Conservation (phyloP, 345 rosid genomes). For the Aurinia saxatilis region DNA sequence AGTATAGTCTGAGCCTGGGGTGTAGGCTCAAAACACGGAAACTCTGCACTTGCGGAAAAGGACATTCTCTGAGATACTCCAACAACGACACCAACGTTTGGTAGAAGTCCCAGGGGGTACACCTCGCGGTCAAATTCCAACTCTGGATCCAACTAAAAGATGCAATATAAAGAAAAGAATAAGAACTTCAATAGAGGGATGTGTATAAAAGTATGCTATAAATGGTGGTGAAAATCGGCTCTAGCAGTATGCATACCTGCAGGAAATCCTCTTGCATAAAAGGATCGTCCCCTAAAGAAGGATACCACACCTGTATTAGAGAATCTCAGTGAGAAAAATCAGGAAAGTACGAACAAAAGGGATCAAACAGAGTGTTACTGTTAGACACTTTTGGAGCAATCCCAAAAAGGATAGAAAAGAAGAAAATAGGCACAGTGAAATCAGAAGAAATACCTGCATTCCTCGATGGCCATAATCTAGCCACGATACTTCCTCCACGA, state of each 20-base stretch:
- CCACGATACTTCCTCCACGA: conserved; percentile 97
- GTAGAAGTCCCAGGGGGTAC: conserved; percentile 93
- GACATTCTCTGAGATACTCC: conserved; percentile 97
- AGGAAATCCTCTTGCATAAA: conserved; percentile 93
- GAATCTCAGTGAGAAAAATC: conserved; percentile 41
- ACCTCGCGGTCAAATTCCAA: conserved; percentile 97
- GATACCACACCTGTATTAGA: conserved; percentile 95
- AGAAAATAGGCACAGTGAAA: background rate
- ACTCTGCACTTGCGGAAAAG: conserved; percentile 94
- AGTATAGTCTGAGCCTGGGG: conserved; percentile 97
- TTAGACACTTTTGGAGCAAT: background rate
- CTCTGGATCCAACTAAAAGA: conserved; percentile 88
- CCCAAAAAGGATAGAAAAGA: background rate
- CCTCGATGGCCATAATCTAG: conserved; percentile 95
- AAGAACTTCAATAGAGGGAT: background rate
- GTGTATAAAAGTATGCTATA: background rate
- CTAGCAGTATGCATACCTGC: conserved; percentile 52
- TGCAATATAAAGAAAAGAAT: conserved; percentile 6
- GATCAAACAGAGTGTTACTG: background rate
- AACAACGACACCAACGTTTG: conserved; percentile 92
- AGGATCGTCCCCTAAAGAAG: conserved; percentile 81
- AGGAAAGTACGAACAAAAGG: conserved; percentile 29
- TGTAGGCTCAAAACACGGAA: conserved; percentile 96
- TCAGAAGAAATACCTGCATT: conserved; percentile 77
- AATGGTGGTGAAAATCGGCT: background rate